Evolutionary conservation across 805 yeast genomes (phyloP).

Genomic region (Yamadazyma endophytica): DNA sequence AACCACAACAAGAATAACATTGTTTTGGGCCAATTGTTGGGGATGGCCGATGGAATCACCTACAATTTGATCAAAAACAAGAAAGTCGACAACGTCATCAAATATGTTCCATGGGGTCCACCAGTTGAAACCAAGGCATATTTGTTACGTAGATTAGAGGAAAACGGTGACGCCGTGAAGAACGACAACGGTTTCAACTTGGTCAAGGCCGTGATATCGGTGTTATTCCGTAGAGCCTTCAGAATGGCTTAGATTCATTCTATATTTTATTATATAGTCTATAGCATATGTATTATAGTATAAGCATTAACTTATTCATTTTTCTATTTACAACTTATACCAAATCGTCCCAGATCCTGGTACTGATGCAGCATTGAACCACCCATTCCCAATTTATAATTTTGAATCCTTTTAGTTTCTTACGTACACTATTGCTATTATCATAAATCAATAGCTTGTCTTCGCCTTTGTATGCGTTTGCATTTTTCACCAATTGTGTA

Average conservation of each 20-base stretch:
- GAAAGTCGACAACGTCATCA: conserved; percentile 71
- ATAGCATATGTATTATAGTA: neutral
- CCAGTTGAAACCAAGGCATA: conserved; percentile 91
- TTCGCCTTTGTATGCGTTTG: conserved; percentile 3
- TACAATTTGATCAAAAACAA: conserved; percentile 64
- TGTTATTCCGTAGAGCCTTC: conserved; percentile 20
- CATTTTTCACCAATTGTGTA: conserved; percentile 1
- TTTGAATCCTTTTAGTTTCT: conserved; percentile 1
- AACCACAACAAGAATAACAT: conserved; percentile 49
- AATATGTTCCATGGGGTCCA: conserved; percentile 98
- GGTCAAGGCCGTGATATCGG: conserved; percentile 45
- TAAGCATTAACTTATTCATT: neutral
- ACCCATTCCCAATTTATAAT: conserved; percentile 63
- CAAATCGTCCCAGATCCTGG: conserved; percentile 24
- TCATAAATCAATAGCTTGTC: conserved; percentile 23
- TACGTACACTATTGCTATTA: conserved; percentile 11
- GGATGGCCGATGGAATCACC: conserved; percentile 93
- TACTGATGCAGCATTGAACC: conserved; percentile 54
- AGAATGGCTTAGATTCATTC: conserved; percentile 6
- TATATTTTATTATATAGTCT: neutral
- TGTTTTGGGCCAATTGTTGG: conserved; percentile 84
- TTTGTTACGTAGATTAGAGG: conserved; percentile 83
- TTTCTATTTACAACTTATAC: conserved; percentile 2
- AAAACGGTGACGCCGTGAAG: conserved; percentile 93
- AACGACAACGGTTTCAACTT: conserved; percentile 77